These are phyloP conservation scores for Fraxinus americana DNA, from an alignment of 257 asterid genomes.

Conservation along the genomic window DNA sequence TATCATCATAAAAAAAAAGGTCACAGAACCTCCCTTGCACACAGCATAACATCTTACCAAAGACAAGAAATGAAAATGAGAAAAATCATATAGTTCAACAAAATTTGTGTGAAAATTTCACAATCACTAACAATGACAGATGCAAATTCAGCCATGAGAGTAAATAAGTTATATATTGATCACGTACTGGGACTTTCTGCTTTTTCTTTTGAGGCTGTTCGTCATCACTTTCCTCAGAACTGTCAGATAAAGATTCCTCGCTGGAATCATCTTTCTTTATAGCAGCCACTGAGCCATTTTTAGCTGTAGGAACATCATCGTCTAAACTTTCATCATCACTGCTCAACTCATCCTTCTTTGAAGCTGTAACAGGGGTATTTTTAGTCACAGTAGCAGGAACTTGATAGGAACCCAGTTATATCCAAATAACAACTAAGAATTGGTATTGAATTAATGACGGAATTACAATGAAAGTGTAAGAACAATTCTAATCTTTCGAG, in stretches of 20 bases:
- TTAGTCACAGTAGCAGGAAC: conserved; percentile 21
- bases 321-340: conserved; percentile 35
- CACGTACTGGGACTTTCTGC: conserved; percentile 40
- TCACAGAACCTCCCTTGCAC: not conserved
- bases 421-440: too few relatives aligned
- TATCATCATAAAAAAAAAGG: not conserved
- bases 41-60: not conserved
- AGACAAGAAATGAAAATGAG: not conserved
- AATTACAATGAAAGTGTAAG: too few relatives aligned
- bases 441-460: too few relatives aligned
- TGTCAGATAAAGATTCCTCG: conserved; percentile 42
- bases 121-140: not conserved
- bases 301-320: conserved; percentile 25
- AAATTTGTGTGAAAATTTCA: not conserved
- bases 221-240: conserved; percentile 55
- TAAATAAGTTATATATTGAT: not conserved
- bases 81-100: not conserved
- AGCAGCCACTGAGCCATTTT: conserved; percentile 9
- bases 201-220: conserved; percentile 57
- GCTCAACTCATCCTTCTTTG: conserved; percentile 27
- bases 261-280: conserved; percentile 30
- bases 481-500: too few relatives aligned
- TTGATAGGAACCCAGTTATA: too few relatives aligned
- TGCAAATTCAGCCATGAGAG: not conserved
- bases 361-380: conserved; percentile 26